Evolutionary conservation across 2,329 filamentous ascomycete species (phyloP).

Genomic region (Cladosporium austrohemisphaericum): DNA sequence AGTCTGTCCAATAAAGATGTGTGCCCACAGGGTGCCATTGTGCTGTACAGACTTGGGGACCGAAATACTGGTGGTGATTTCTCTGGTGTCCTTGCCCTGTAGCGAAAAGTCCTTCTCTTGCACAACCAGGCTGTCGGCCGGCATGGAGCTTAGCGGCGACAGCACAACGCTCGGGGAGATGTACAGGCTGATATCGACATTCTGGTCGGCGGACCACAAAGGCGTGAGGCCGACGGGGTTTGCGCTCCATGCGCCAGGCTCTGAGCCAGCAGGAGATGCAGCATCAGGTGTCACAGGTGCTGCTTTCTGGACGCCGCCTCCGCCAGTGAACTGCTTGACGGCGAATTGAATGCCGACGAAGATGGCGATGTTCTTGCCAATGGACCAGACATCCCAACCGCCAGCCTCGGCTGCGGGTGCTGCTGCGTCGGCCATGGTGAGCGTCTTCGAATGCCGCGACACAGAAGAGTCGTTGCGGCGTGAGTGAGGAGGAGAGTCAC

Average conservation of each 20-base stretch:
- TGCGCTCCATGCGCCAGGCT: conserved; percentile 54
- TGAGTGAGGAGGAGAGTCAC: background rate
- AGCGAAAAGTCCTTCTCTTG: conserved; percentile 69
- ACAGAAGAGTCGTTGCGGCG: too few species aligned
- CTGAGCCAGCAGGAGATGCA: conserved; percentile 16
- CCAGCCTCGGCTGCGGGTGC: conserved; percentile 5
- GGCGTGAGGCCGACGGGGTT: conserved; percentile 72
- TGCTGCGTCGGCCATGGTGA: conserved; percentile 11
- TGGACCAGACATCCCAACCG: conserved; percentile 23
- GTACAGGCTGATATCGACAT: conserved; percentile 79
- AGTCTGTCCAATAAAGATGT: conserved; percentile 80
- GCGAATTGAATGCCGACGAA: conserved; percentile 58
- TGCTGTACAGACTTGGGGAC: conserved; percentile 79
- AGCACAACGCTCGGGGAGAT: conserved; percentile 72
- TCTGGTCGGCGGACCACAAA: conserved; percentile 78
- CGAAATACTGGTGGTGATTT: conserved; percentile 70
- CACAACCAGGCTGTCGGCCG: conserved; percentile 67
- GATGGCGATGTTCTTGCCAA: conserved; percentile 55
- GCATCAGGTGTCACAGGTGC: conserved; percentile 20
- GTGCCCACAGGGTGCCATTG: conserved; percentile 90
- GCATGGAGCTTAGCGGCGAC: conserved; percentile 61
- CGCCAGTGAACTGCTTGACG: conserved; percentile 53
- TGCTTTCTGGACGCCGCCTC: conserved; percentile 21
- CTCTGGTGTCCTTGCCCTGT: conserved; percentile 67
- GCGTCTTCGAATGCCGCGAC: too few species aligned